phyloP scores from a whole-genome alignment of 495 filamentous ascomycete genomes.

The Parathielavia hyrcaniae region DNA sequence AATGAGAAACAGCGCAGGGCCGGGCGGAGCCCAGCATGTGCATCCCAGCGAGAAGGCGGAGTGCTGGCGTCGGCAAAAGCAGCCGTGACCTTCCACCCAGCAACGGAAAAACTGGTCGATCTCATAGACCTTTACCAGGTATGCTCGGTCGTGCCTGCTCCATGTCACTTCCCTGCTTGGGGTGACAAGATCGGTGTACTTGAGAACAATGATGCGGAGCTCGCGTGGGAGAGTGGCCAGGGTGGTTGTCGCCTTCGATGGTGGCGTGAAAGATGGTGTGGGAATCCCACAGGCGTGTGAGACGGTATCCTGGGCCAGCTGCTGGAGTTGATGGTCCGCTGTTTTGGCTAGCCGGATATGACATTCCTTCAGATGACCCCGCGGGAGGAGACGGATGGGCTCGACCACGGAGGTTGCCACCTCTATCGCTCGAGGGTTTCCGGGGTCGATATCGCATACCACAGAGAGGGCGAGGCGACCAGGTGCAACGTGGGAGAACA shows the following conservation, averaged over 20 bases:
- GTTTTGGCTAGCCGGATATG: constrained; percentile 2
- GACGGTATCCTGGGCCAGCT: background rate
- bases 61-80: constrained; percentile 19
- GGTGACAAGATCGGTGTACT: constrained; percentile 15
- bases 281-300: background rate
- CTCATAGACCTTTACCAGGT: background rate
- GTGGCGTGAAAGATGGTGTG: background rate
- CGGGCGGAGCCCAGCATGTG: constrained; percentile 17
- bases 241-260: background rate
- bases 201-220: constrained; percentile 12
- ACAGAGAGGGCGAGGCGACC: background rate
- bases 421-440: background rate
- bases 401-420: background rate
- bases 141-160: constrained; percentile 14
- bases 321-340: background rate
- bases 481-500: background rate
- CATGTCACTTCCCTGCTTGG: constrained; percentile 17
- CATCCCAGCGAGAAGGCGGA: constrained; percentile 13
- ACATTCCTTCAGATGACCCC: background rate
- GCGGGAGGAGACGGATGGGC: background rate
- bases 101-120: background rate
- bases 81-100: background rate
- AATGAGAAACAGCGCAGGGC: background rate
- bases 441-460: constrained; percentile 4
- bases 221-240: constrained; percentile 11